Evolutionary conservation across 495 filamentous ascomycete species (phyloP).

Genomic region (Neurospora sp.): DNA sequence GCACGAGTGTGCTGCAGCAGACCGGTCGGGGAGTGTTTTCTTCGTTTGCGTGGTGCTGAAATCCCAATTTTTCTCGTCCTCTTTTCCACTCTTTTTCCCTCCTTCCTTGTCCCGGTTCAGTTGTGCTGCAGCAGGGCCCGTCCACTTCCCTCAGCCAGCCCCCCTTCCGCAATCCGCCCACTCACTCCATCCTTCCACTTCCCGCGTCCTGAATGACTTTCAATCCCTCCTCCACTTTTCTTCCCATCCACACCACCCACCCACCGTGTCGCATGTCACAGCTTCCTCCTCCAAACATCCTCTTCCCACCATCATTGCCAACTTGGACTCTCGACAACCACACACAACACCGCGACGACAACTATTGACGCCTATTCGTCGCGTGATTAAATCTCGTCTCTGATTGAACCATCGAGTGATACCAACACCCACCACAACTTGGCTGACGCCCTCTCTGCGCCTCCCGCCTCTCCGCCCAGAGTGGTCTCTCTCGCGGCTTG

Average conservation of each 20-base stretch:
- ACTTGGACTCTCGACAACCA: background rate
- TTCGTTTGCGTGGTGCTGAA: background rate
- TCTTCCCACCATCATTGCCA: background rate
- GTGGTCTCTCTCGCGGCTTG: background rate
- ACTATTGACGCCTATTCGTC: background rate
- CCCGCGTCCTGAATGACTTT: background rate
- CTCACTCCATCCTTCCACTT: background rate
- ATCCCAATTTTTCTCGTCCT: background rate
- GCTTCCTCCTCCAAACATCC: background rate
- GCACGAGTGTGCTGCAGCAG: background rate
- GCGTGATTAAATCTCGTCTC: background rate
- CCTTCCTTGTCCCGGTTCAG: background rate
- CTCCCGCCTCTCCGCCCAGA: background rate
- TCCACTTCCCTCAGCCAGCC: background rate
- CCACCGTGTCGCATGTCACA: background rate
- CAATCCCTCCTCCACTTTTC: background rate
- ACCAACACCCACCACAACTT: background rate
- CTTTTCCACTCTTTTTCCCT: background rate
- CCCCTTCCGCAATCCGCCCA: background rate
- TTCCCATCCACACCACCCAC: background rate
- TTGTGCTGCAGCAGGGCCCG: background rate
- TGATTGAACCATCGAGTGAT: background rate
- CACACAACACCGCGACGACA: background rate
- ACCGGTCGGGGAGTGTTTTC: background rate
- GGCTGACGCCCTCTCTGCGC: background rate